phyloP scores from a whole-genome alignment of 306 rosid genomes.

The Quercus mongolica region DNA sequence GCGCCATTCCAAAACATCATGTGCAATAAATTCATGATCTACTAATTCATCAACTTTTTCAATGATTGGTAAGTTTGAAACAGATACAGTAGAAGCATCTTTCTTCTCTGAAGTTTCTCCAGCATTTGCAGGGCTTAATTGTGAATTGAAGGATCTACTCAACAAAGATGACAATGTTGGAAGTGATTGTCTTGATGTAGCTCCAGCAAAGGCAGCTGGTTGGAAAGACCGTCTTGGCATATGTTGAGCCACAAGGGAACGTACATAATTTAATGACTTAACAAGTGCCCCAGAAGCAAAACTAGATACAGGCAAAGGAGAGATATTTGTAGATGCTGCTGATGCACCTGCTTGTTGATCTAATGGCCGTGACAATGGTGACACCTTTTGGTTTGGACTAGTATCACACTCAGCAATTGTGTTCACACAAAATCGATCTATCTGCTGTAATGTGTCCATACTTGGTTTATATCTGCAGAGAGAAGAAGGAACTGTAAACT shows the following conservation, averaged over 20 bases:
- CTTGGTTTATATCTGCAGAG: slow-evolving; percentile 83
- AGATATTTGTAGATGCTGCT: slow-evolving; percentile 44
- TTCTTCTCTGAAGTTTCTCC: slow-evolving; percentile 62
- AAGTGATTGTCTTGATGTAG: slow-evolving; percentile 73
- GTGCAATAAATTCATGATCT: slow-evolving; percentile 68
- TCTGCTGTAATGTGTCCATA: slow-evolving; percentile 85
- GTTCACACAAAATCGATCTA: slow-evolving; percentile 94
- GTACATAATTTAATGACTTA: slow-evolving; percentile 86
- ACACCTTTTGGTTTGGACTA: slow-evolving; percentile 50
- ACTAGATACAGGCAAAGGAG: slow-evolving; percentile 79
- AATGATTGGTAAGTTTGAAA: slow-evolving; percentile 61
- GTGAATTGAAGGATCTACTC: slow-evolving; percentile 86
- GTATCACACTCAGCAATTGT: slow-evolving; percentile 77
- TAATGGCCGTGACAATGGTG: slow-evolving; percentile 56
- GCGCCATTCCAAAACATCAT: slow-evolving; percentile 91
- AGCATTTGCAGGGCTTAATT: slow-evolving; percentile 61
- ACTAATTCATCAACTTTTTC: slow-evolving; percentile 63
- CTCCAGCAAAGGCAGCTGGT: slow-evolving; percentile 84
- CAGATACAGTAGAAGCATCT: slow-evolving; percentile 53
- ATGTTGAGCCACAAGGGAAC: slow-evolving; percentile 88
- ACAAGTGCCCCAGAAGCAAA: slow-evolving; percentile 79
- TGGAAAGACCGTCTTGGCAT: slow-evolving; percentile 84
- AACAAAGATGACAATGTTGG: slow-evolving; percentile 86
- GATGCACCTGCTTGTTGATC: slow-evolving; percentile 56
- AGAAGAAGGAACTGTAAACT: slow-evolving; percentile 20